These are phyloP conservation scores for Lophiotrema nucula DNA, from an alignment of 495 filamentous ascomycete species.

Conservation along the genomic window DNA sequence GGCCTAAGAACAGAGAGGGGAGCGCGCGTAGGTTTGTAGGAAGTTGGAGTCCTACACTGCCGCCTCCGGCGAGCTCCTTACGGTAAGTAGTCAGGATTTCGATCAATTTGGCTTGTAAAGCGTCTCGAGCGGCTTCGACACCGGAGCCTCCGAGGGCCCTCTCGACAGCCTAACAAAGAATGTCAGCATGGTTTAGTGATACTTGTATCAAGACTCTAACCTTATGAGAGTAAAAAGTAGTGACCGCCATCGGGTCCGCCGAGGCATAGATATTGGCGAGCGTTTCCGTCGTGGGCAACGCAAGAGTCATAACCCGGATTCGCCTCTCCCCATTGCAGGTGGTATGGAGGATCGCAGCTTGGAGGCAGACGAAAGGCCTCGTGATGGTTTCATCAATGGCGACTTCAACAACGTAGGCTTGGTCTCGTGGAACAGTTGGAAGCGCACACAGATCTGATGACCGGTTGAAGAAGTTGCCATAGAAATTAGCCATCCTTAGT, in stretches of 20 bases:
- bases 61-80: conserved; percentile 93
- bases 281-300: conserved; percentile 86
- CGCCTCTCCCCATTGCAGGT: conserved; percentile 96
- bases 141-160: conserved; percentile 78
- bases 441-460: conserved; percentile 71
- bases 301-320: conserved; percentile 90
- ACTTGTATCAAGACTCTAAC: too few relatives aligned
- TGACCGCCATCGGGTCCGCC: conserved; percentile 89
- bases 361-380: conserved; percentile 93
- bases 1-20: conserved; percentile 83
- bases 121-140: conserved; percentile 85
- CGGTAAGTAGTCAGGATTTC: conserved; percentile 93
- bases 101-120: conserved; percentile 83
- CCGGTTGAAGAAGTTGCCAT: conserved; percentile 99
- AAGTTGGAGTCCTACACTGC: conserved; percentile 81
- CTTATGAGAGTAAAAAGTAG: conserved; percentile 95
- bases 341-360: conserved; percentile 95
- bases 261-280: conserved; percentile 91
- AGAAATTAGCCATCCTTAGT: conserved; percentile 94
- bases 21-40: conserved; percentile 85
- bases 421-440: conserved; percentile 82
- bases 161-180: too few relatives aligned
- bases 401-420: conserved; percentile 98
- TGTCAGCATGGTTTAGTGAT: too few relatives aligned
- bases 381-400: conserved; percentile 92